Evolutionary conservation across 768 basidiomycete genomes (phyloP).

Genomic region (Boletellus sp.): DNA sequence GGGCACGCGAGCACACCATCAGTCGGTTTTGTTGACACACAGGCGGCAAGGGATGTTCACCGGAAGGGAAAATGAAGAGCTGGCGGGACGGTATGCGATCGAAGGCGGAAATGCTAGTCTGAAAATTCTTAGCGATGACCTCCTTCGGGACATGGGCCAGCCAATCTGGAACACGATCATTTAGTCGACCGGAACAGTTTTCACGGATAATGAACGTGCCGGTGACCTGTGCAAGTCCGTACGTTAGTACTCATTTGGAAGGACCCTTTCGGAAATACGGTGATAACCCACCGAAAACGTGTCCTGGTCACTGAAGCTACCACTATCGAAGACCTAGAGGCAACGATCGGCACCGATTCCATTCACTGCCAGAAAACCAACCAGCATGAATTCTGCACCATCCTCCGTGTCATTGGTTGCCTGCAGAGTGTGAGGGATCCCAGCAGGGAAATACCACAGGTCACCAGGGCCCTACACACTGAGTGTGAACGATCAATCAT

Average conservation of each 20-base stretch:
- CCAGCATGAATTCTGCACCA: slow-evolving; percentile 51
- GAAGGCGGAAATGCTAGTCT: slow-evolving; percentile 41
- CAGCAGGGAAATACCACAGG: slow-evolving; percentile 55
- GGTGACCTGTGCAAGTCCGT: slow-evolving; percentile 3
- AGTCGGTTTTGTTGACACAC: neutral
- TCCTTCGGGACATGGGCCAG: slow-evolving; percentile 53
- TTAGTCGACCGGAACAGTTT: neutral
- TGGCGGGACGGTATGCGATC: slow-evolving; percentile 49
- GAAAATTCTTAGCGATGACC: slow-evolving; percentile 60
- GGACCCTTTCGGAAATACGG: neutral
- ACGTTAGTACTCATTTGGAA: neutral
- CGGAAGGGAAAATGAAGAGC: slow-evolving; percentile 48
- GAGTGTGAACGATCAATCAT: slow-evolving; percentile 8
- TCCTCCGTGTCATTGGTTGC: slow-evolving; percentile 40
- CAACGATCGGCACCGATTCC: neutral
- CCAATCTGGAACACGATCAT: slow-evolving; percentile 42
- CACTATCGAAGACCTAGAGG: slow-evolving; percentile 29
- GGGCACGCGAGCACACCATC: neutral
- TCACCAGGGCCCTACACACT: slow-evolving; percentile 36
- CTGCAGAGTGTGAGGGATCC: slow-evolving; percentile 51
- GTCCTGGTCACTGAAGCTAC: slow-evolving; percentile 48
- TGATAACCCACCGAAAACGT: slow-evolving; percentile 39
- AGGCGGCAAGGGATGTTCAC: slow-evolving; percentile 16
- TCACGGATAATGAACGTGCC: slow-evolving; percentile 21
- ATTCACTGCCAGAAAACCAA: neutral